Percentiles rank a stretch among this genome's conserved stretches.
These are phyloP conservation scores for Ophiocordyceps robertsii DNA, from an alignment of 2,329 filamentous ascomycete genomes.

Conservation along the genomic window DNA sequence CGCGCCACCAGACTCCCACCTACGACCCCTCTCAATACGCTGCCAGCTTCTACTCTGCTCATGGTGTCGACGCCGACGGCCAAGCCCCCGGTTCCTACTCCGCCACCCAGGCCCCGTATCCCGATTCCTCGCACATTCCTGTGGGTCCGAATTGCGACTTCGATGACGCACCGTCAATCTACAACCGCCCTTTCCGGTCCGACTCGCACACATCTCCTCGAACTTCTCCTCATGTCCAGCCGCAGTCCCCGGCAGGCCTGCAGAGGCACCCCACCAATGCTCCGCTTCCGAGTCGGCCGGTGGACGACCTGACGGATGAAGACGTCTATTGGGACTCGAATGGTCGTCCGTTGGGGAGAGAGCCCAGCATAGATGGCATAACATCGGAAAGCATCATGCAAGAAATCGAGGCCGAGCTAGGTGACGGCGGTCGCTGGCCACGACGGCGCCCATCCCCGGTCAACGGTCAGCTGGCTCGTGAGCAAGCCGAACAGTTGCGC, in stretches of 20 bases:
- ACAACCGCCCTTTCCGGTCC: constrained; percentile 30
- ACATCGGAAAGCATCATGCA: constrained; percentile 42
- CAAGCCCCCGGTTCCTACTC: constrained; percentile 16
- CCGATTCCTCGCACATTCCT: constrained; percentile 37
- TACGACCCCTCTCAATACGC: constrained; percentile 23
- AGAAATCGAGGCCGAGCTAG: constrained; percentile 42
- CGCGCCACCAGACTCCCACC: constrained; percentile 13
- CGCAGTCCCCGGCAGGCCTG: constrained; percentile 31
- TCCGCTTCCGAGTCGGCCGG: constrained; percentile 40
- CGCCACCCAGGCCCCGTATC: constrained; percentile 31
- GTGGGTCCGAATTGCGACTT: constrained; percentile 35
- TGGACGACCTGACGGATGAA: constrained; percentile 29
- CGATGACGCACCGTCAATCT: constrained; percentile 31
- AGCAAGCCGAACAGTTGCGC: constrained; percentile 31
- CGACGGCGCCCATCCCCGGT: constrained; percentile 26
- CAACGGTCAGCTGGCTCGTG: constrained; percentile 33
- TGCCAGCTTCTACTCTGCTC: constrained; percentile 17
- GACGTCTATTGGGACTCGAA: constrained; percentile 26
- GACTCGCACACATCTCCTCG: constrained; percentile 35
- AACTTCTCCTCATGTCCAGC: constrained; percentile 27
- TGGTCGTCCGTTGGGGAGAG: constrained; percentile 13
- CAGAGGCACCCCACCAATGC: constrained; percentile 46
- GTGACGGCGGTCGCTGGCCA: constrained; percentile 14
- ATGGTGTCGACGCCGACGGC: background rate
- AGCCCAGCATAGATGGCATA: constrained; percentile 21